Evolutionary conservation across 257 asterid species (phyloP), one percentile per base, ranked within the genome.

Genomic region (Fraxinus excelsior): DNA sequence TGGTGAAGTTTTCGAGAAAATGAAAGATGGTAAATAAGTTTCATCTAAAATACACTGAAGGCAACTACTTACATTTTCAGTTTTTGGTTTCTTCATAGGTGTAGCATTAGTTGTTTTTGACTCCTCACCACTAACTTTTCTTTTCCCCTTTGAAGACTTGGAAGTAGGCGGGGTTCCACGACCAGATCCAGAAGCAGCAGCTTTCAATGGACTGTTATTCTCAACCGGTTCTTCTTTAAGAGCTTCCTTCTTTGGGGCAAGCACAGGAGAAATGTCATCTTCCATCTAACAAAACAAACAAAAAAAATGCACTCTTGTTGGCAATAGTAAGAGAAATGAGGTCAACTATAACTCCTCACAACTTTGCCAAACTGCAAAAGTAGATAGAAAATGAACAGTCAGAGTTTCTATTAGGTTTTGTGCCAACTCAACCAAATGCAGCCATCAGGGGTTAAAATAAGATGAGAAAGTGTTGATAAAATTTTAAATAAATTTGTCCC

Each of bases 181-280:
- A 81, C 79, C 81, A 69, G 95, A 75, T 31, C 82, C 89, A 64
- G 92, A 46, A 78, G 87, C 82, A 32, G 87, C 80, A 68, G 93
- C 53, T 79, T 96, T 96, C 42, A 74, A 62, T 51, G 98, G 92
- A 80, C 91, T 90, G 82, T 64, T 86, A 74, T 80, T 84, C 81
- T 94, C 97, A 77, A 78, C 80, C 25, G 96, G 91, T 83, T 95
- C 97, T 84, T 93, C 98, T 87, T 93, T 93, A 26, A 83, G 86
- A 80, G 88, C 82, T 79, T 91, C 99, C 88, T 90, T 93, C 87
- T 91, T 95, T 6, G 97, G 95, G 80, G 96, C 92, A 23, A 91
- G 85, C 69, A 91, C 95, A 44, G 98, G 97, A 31, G 95, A 78
- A 72, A 90, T 86, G 76, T 92, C 97, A 75, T 94, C 97, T 56